Conservation (phyloP, 345 rosid genomes). For the Schrenkiella parvula region DNA sequence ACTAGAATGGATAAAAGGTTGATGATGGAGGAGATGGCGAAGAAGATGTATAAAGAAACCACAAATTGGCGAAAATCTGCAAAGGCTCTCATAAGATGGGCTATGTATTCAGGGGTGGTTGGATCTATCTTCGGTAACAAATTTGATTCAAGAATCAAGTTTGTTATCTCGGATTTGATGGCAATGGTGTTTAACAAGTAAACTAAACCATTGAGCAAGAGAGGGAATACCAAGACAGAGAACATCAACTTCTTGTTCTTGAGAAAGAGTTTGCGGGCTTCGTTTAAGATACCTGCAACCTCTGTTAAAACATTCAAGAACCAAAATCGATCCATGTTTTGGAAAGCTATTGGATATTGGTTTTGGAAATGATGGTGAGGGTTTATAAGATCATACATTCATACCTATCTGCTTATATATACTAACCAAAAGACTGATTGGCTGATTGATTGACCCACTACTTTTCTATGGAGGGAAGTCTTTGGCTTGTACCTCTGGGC, state of each 20-base stretch:
- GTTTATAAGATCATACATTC: conserved; percentile 1
- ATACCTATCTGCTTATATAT: conserved; percentile 15
- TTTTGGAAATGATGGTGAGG: neutral
- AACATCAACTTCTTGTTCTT: conserved; percentile 43
- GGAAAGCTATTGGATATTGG: conserved; percentile 1
- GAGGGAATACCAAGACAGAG: conserved; percentile 28
- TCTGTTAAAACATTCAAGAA: conserved; percentile 17
- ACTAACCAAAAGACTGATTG: neutral
- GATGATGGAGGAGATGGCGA: neutral
- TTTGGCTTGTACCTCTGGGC: neutral
- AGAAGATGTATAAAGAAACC: conserved; percentile 22
- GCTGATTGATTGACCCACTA: neutral
- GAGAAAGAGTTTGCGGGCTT: conserved; percentile 37
- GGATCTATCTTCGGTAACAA: conserved; percentile 30
- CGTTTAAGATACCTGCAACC: conserved; percentile 33
- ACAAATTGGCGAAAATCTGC: conserved; percentile 23
- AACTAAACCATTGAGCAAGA: conserved; percentile 26
- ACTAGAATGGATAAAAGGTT: conserved; percentile 28
- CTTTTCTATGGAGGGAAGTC: conserved; percentile 4
- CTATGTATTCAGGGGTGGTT: conserved; percentile 16
- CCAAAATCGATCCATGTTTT: neutral
- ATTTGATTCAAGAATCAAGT: conserved; percentile 18
- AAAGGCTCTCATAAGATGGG: conserved; percentile 23
- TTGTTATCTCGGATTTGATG: conserved; percentile 30
- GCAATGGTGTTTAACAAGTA: conserved; percentile 29